phyloP scores from a whole-genome alignment of 768 basidiomycete genomes.

The Russula ochroleuca region DNA sequence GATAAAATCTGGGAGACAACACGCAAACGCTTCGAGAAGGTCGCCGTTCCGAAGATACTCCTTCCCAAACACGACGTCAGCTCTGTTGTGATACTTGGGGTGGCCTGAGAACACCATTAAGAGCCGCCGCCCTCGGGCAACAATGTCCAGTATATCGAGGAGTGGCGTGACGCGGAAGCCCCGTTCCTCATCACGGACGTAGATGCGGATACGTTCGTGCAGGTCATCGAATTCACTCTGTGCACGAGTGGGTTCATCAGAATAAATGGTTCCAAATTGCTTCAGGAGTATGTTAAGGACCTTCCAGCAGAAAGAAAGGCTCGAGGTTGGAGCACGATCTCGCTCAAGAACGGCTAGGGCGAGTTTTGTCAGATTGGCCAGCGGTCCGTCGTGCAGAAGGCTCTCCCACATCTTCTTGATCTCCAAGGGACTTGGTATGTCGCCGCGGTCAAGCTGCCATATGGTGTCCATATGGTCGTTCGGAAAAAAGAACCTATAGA shows the following conservation, averaged over 20 bases:
- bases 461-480: too few relatives aligned
- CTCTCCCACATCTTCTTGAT: not conserved
- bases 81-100: constrained; percentile 4
- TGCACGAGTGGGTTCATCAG: not conserved
- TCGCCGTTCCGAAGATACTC: constrained; percentile 6
- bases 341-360: not conserved
- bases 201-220: not conserved
- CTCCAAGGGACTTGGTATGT: too few relatives aligned
- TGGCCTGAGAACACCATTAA: not conserved
- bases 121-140: constrained; percentile 6
- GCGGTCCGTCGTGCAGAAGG: constrained; percentile 12
- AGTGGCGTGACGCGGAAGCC: constrained; percentile 12
- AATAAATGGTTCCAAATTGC: not conserved
- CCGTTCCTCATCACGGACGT: not conserved
- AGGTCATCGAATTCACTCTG: not conserved
- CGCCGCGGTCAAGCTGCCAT: too few relatives aligned
- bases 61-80: constrained; percentile 9
- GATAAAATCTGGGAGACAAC: constrained; percentile 7
- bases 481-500: too few relatives aligned
- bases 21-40: constrained; percentile 9
- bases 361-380: constrained; percentile 7
- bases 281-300: constrained; percentile 10
- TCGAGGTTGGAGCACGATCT: not conserved
- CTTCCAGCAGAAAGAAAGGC: constrained; percentile 16
- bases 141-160: constrained; percentile 10